phyloP scores from a whole-genome alignment of 2,329 filamentous ascomycete species.

The Orbilia quercus region DNA sequence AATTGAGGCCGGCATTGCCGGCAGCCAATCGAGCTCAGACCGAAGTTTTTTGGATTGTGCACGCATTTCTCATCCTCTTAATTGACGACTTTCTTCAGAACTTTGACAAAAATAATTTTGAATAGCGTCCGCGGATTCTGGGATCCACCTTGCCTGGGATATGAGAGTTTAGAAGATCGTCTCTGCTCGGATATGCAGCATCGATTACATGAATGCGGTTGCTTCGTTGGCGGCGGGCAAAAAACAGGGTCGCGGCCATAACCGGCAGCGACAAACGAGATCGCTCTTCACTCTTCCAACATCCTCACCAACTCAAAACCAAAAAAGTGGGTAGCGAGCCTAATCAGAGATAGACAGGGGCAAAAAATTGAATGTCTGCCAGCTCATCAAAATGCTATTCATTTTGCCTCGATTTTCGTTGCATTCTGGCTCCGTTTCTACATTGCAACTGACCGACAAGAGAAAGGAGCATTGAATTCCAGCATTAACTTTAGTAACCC shows the following conservation, averaged over 20 bases:
- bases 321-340: slow-evolving; percentile 13
- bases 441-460: neutral
- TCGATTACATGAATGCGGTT: neutral
- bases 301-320: slow-evolving; percentile 31
- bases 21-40: too few species aligned
- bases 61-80: too few species aligned
- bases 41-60: too few species aligned
- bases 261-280: neutral
- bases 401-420: slow-evolving; percentile 1
- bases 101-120: too few species aligned
- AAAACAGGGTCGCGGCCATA: slow-evolving; percentile 5
- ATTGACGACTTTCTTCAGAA: too few species aligned
- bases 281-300: slow-evolving; percentile 19
- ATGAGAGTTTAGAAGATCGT: neutral
- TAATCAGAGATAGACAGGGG: slow-evolving; percentile 36
- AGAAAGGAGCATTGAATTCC: slow-evolving; percentile 2
- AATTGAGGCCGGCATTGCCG: too few species aligned
- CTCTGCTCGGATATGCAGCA: neutral
- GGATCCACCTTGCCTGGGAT: neutral
- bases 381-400: slow-evolving; percentile 41
- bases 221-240: slow-evolving; percentile 1
- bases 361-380: slow-evolving; percentile 43
- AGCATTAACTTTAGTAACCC: slow-evolving; percentile 7
- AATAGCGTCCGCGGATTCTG: neutral
- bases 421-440: neutral